These are phyloP conservation scores for Jatropha curcas DNA, from an alignment of 345 rosid genomes.

Conservation along the genomic window DNA sequence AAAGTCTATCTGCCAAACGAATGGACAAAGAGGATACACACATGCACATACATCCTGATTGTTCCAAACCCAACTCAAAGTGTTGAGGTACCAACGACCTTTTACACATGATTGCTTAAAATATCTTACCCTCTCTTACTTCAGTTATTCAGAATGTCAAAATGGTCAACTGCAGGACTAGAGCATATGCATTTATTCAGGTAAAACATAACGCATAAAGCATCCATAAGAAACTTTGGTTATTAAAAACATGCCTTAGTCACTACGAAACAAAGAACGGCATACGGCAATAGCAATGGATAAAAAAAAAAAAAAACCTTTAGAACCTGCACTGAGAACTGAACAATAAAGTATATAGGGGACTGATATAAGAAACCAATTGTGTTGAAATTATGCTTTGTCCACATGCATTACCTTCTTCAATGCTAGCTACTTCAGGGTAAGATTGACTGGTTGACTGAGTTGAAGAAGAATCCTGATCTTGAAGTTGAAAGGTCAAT, in stretches of 20 bases:
- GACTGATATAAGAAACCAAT: slow-evolving; percentile 29
- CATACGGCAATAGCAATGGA: background rate
- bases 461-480: slow-evolving; percentile 63
- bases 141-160: background rate
- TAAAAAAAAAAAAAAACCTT: background rate
- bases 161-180: background rate
- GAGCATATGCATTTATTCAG: background rate
- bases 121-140: background rate
- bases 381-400: slow-evolving; percentile 30
- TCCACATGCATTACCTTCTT: slow-evolving; percentile 37
- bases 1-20: background rate
- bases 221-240: background rate
- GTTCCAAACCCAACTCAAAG: background rate
- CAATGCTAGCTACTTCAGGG: slow-evolving; percentile 52
- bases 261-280: background rate
- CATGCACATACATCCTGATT: background rate
- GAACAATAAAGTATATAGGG: background rate
- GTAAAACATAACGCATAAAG: background rate
- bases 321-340: background rate
- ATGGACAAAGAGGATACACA: too few relatives aligned
- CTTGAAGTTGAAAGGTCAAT: slow-evolving; percentile 51
- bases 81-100: background rate
- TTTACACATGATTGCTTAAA: background rate
- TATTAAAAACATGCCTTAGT: background rate
- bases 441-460: slow-evolving; percentile 76